Evolutionary conservation across 257 asterid species (phyloP), one percentile per base, ranked within the genome.

Genomic region (Solanum microdontum): DNA sequence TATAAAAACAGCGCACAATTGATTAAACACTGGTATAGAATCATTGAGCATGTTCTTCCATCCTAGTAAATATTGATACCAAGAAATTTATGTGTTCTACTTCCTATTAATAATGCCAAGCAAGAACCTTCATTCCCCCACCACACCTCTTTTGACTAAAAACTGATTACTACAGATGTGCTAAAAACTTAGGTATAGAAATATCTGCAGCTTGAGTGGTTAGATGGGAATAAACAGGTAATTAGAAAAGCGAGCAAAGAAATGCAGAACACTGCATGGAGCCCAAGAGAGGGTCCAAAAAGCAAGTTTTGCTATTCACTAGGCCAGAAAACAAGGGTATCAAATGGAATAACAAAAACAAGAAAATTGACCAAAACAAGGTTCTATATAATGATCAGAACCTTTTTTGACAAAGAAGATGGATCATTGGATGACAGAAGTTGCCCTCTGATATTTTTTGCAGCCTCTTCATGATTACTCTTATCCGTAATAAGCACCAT

Each of bases 371-470:
- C 33, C 51, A 13, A 72, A 45, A 43, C n/a, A 72, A 40, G 14
- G 55, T 45, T 19, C 60, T 21, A 6, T 28, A 73, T 26, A 45
- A 77, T 23, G 74, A 64, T 33, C 77, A 87, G 66, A 86, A 95
- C 99, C 99, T 96, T 96, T 90, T 92, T 96, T 4, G 93, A 87
- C 88, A 94, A 90, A 86, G 91, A 89, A 77, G 88, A 92, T 83
- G 91, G 87, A 82, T 93, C 91, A 62, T 88, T 90, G 76, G 92
- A 87, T 39, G 87, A 79, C 74, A 90, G 88, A 32, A 24, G 73
- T 87, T 92, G 94, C 86, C 86, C 91, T 70, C n/a, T 88, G 60
- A 89, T 87, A 83, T 89, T 88, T 69, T 75, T 89, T 75, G 92
- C 87, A 82, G 89, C 90, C 88, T 89, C 96, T 82, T 88, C 89